Percentiles rank a stretch among this genome's conserved stretches.
phyloP scores from a whole-genome alignment of 371 early-diverging fungal genomes.

The Saksenaea vasiformis region DNA sequence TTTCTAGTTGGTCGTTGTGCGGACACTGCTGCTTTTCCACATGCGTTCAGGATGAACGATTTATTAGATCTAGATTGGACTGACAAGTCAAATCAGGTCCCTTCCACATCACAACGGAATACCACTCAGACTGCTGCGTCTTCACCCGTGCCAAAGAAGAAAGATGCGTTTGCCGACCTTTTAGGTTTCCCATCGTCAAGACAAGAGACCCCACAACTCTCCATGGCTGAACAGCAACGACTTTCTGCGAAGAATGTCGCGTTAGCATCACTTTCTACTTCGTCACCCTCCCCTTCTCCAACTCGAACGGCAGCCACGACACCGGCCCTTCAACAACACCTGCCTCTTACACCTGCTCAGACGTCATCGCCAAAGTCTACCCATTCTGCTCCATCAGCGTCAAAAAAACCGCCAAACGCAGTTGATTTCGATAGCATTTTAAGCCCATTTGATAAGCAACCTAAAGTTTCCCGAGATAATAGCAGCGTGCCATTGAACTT shows the following conservation, averaged over 20 bases:
- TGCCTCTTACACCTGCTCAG: not conserved
- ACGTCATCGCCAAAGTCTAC: not conserved
- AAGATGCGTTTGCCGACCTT: constrained; percentile 43
- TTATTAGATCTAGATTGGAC: constrained; percentile 44
- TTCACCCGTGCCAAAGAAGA: constrained; percentile 5
- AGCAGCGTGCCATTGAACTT: constrained; percentile 40
- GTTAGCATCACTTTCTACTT: not conserved
- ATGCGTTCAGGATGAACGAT: constrained; percentile 33
- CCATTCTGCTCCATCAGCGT: not conserved
- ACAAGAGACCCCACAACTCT: constrained; percentile 15
- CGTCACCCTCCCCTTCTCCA: not conserved
- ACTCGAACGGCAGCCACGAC: not conserved
- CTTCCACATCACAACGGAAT: constrained; percentile 7
- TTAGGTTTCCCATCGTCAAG: constrained; percentile 17
- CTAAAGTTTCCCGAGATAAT: constrained; percentile 15
- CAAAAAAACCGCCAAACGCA: not conserved
- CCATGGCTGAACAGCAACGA: constrained; percentile 27
- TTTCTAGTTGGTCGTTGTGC: too few species aligned
- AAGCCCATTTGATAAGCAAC: constrained; percentile 31
- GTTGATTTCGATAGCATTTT: constrained; percentile 32
- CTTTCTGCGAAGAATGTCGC: constrained; percentile 1
- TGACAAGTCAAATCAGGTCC: constrained; percentile 6
- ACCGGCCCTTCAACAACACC: not conserved
- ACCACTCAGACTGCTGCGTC: constrained; percentile 11
- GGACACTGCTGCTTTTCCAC: too few species aligned